These are phyloP conservation scores for Starmerella stigmatis DNA, from an alignment of 805 yeast species.

Conservation along the genomic window DNA sequence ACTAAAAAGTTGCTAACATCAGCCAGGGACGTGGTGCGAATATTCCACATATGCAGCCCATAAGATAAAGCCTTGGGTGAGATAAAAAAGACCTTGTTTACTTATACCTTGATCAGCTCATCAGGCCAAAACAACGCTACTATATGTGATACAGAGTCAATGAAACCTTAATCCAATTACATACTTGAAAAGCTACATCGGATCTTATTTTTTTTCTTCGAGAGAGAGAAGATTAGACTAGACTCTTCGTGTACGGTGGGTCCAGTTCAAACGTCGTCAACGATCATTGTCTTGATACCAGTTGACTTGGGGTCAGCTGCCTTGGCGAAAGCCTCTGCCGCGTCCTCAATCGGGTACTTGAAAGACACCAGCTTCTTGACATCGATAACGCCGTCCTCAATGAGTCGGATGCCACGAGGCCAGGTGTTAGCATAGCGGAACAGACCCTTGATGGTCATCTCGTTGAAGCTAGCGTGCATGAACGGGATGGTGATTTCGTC, in stretches of 20 bases:
- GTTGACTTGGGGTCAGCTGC: constrained; percentile 37
- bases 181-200: too few relatives aligned
- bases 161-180: too few relatives aligned
- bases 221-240: too few relatives aligned
- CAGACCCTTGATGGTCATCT: constrained; percentile 42
- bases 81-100: too few relatives aligned
- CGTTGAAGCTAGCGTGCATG: constrained; percentile 45
- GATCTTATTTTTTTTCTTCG: not conserved
- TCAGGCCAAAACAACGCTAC: too few relatives aligned
- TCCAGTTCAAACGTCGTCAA: constrained; percentile 13
- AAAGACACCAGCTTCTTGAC: constrained; percentile 43
- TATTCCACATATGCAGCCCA: not conserved
- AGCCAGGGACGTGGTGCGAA: not conserved
- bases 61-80: not conserved
- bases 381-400: constrained; percentile 37
- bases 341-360: constrained; percentile 39
- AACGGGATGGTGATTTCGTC: constrained; percentile 42
- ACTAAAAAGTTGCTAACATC: too few relatives aligned
- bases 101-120: too few relatives aligned
- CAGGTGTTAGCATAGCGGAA: constrained; percentile 48
- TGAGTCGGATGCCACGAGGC: constrained; percentile 45
- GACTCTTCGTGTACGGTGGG: too few relatives aligned
- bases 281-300: constrained; percentile 40
- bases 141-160: too few relatives aligned
- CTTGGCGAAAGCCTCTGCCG: constrained; percentile 38